A percentile compares a stretch with the other conserved stretches of the same genome.
Conservation (phyloP, 1,139 yeast genomes). For the Blastobotrys serpentis region DNA sequence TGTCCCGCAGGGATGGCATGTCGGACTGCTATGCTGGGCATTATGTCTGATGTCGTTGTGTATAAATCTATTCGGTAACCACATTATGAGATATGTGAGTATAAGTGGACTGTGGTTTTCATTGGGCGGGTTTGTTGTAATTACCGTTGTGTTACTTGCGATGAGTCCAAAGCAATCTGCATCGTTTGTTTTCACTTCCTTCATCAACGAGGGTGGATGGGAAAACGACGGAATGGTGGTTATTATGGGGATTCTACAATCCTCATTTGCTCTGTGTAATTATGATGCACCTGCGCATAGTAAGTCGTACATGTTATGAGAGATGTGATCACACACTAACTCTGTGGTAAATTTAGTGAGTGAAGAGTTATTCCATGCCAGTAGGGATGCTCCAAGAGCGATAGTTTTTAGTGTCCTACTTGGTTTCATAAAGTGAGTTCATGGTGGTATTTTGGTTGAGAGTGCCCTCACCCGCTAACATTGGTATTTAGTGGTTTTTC, state of each 20-base stretch:
- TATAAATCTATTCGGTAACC: conserved; percentile 21
- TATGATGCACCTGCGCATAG: conserved; percentile 75
- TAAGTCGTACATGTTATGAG: too few species aligned
- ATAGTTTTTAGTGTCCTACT: conserved; percentile 63
- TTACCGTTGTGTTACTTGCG: conserved; percentile 29
- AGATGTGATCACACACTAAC: too few species aligned
- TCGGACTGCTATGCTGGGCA: conserved; percentile 16
- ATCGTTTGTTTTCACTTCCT: conserved; percentile 24
- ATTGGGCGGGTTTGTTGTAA: conserved; percentile 27
- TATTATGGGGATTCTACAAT: conserved; percentile 65
- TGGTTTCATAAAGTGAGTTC: conserved; percentile 44
- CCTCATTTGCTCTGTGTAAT: conserved; percentile 76
- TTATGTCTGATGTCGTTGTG: conserved; percentile 11
- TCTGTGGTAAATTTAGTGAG: too few species aligned
- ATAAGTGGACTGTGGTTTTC: conserved; percentile 29
- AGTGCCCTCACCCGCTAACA: background rate
- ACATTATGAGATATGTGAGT: conserved; percentile 13
- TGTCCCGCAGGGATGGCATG: conserved; percentile 15
- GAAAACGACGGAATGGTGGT: conserved; percentile 24
- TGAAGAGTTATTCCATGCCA: conserved; percentile 77
- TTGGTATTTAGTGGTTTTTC: conserved; percentile 49
- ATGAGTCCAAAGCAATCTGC: conserved; percentile 26
- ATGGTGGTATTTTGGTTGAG: background rate
- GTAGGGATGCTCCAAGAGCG: conserved; percentile 73
- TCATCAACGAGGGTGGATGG: conserved; percentile 25